These are phyloP conservation scores for Allium cepa DNA, from an alignment of 106 monocot genomes.

Conservation along the genomic window DNA sequence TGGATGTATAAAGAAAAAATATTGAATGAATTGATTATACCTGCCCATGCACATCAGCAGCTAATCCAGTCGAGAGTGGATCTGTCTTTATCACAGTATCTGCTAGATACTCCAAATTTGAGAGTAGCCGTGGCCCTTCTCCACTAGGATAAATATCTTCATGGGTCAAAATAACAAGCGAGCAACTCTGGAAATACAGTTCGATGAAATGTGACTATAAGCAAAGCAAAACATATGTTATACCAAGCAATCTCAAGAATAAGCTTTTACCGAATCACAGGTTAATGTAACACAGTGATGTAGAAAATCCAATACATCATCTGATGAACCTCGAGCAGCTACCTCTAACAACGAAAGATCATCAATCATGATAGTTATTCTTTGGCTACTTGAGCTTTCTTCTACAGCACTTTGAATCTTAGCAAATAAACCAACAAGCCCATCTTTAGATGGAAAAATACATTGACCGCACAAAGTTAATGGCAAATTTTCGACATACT, in stretches of 20 bases:
- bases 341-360: slow-evolving; percentile 85
- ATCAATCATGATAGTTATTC: slow-evolving; percentile 64
- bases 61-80: slow-evolving; percentile 75
- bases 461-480: too few species aligned
- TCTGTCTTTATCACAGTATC: slow-evolving; percentile 37
- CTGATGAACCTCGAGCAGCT: slow-evolving; percentile 45
- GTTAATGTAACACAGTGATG: slow-evolving; percentile 66
- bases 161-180: slow-evolving; percentile 70
- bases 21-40: slow-evolving; percentile 11
- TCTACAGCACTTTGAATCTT: slow-evolving; percentile 44
- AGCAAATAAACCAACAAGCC: slow-evolving; percentile 39
- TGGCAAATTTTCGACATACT: too few species aligned
- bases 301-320: slow-evolving; percentile 66
- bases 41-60: slow-evolving; percentile 94
- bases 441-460: slow-evolving; percentile 8
- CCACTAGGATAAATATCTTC: slow-evolving; percentile 64
- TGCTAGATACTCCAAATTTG: slow-evolving; percentile 30
- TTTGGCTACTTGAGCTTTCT: slow-evolving; percentile 17
- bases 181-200: slow-evolving; percentile 41
- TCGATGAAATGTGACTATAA: not conserved
- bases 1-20: not conserved
- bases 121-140: slow-evolving; percentile 25
- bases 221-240: not conserved
- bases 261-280: slow-evolving; percentile 34
- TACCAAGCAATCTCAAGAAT: not conserved